Percentiles rank a stretch among this genome's conserved stretches.
These are phyloP conservation scores for Aspergillus bombycis DNA, from an alignment of 2,329 filamentous ascomycete species.

Conservation along the genomic window DNA sequence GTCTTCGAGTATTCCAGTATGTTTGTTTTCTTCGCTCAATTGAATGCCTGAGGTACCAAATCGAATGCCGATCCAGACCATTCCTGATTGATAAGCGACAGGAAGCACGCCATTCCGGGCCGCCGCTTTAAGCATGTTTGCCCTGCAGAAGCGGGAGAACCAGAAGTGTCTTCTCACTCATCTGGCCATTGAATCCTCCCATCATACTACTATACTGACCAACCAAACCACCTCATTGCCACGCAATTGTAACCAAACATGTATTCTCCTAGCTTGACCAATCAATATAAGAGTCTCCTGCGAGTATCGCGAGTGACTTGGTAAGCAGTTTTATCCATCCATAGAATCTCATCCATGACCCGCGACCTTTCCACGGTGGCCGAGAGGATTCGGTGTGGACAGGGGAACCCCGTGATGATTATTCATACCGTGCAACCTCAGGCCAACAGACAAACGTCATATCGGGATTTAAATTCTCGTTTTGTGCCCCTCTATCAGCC, in stretches of 20 bases:
- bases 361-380: conserved; percentile 8
- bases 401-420: conserved; percentile 17
- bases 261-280: conserved; percentile 18
- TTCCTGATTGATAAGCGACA: conserved; percentile 36
- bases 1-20: not conserved
- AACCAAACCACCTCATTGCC: not conserved
- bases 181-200: not conserved
- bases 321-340: conserved; percentile 17
- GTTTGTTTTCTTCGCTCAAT: not conserved
- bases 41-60: conserved; percentile 16
- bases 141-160: conserved; percentile 1
- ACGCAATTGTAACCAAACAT: conserved; percentile 15
- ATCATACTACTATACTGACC: not conserved
- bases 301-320: conserved; percentile 17
- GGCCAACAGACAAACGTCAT: conserved; percentile 33
- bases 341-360: conserved; percentile 4
- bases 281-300: conserved; percentile 13
- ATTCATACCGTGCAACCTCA: conserved; percentile 36
- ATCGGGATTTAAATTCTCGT: conserved; percentile 14
- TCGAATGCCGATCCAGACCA: conserved; percentile 24
- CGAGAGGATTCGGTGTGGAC: conserved; percentile 9
- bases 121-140: conserved; percentile 12
- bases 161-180: conserved; percentile 19
- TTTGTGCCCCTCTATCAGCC: conserved; percentile 28
- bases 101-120: conserved; percentile 36